Conservation (phyloP, 257 asterid genomes). For the Jasminum sambac region DNA sequence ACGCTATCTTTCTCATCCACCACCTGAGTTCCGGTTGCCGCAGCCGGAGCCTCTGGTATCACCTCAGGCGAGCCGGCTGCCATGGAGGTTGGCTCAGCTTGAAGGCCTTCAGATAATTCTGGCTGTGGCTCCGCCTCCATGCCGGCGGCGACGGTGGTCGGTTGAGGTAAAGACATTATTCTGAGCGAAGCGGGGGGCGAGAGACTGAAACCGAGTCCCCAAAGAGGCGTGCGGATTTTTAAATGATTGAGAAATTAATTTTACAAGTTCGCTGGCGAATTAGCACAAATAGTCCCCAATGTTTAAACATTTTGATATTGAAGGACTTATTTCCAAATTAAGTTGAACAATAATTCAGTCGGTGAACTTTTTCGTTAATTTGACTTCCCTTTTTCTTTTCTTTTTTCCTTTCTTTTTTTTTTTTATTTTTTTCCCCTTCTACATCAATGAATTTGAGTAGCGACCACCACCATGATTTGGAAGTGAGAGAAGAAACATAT, state of each 20-base stretch:
- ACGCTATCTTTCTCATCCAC: slow-evolving; percentile 11
- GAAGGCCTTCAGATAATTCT: not conserved
- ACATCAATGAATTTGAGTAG: no score
- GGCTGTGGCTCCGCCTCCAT: not conserved
- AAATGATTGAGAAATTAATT: not conserved
- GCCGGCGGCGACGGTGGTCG: not conserved
- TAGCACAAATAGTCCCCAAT: no score
- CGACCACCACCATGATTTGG: no score
- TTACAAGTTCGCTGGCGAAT: no score
- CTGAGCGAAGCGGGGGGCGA: not conserved
- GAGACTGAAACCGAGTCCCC: not conserved
- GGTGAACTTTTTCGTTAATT: no score
- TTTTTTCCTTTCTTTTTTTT: no score
- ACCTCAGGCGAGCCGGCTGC: not conserved
- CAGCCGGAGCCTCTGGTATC: not conserved
- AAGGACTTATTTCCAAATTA: no score
- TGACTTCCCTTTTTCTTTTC: no score
- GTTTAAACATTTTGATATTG: no score
- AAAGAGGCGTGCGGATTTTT: not conserved
- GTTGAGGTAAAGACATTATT: not conserved
- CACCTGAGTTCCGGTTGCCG: not conserved
- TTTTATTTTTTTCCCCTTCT: no score
- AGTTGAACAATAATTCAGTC: no score
- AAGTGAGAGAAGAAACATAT: no score
- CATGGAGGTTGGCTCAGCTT: not conserved